Percentiles rank a stretch among this genome's conserved stretches.
These are phyloP conservation scores for Magnusiomyces suaveolens DNA, from an alignment of 1,139 yeast species.

Conservation along the genomic window DNA sequence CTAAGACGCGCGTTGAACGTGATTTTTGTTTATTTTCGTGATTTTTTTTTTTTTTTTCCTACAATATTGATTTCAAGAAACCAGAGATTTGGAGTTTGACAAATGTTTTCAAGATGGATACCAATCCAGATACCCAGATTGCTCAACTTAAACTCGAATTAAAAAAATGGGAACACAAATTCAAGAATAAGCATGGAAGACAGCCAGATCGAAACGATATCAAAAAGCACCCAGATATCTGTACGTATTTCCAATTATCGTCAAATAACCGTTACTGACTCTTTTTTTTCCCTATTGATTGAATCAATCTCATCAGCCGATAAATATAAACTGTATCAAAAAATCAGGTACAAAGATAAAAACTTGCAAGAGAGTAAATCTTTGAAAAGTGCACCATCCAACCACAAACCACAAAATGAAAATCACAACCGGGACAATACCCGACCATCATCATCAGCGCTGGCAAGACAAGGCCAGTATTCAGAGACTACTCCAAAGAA, in stretches of 20 bases:
- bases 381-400: neutral
- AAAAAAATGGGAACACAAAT: conserved; percentile 55
- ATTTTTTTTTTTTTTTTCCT: neutral
- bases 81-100: no score
- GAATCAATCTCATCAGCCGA: no score
- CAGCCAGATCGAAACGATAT: conserved; percentile 48
- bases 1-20: neutral
- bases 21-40: neutral
- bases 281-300: no score
- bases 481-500: neutral
- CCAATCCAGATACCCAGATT: neutral
- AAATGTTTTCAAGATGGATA: neutral
- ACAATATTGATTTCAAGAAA: no score
- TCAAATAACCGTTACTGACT: no score
- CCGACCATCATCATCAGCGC: neutral
- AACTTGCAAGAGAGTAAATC: neutral
- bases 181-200: conserved; percentile 37
- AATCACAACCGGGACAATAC: neutral
- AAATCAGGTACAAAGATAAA: conserved; percentile 22
- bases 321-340: conserved; percentile 39
- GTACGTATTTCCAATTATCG: no score
- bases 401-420: neutral
- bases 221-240: conserved; percentile 38
- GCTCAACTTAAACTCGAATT: conserved; percentile 36
- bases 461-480: neutral